Evolutionary conservation across 495 filamentous ascomycete genomes (phyloP), one percentile per base, ranked within the genome.

Genomic region (Friedmanniomyces simplex): DNA sequence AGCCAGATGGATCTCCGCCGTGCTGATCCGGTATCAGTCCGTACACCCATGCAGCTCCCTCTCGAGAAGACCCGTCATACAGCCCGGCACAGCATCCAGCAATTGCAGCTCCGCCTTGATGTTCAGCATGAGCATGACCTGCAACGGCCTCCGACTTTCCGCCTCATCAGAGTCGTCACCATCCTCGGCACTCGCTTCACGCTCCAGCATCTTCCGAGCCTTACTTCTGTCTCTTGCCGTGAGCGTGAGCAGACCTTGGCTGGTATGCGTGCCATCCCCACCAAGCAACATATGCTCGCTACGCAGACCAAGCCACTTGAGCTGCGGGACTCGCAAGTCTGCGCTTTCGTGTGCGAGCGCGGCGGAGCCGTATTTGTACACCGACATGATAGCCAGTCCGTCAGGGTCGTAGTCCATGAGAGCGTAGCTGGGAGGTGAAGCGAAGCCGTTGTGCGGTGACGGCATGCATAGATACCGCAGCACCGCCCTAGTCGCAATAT

Each of bases 31-130:
- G 28, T 32, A 32, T 43, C 39, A 43, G 13, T 13, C 39, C 14
- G 3, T 3, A 49, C 4, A 28, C 21, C 18, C 13, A 24, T 36
- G 6, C 18, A 52, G 49, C 30, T 36, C 26, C n/a, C 20, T 18
- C 87, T 77, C 48, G 52, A 93, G 72, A 87, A 88, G 91, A 0
- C 65, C 54, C 16, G 79, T 78, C 36, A 93, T 66, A 14, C 82
- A 78, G 7, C 71, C 73, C 0, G 77, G 76, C 25, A 71, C 67
- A 20, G 80, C 74, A 57, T 88, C 88, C 52, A 96, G 73, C 10
- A 86, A 75, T 72, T 98, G 88, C 58, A 93, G 91, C 71, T 98
- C 93, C 1, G 85, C 88, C 67, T 98, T 98, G 51, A 88, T 58
- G 63, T 87, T 86, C 51, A 95, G 66, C 74, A 95, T 80, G 47